A percentile compares a stretch with the other conserved stretches of the same genome.
phyloP scores from a whole-genome alignment of 306 rosid genomes.

The Albizia julibrissin region DNA sequence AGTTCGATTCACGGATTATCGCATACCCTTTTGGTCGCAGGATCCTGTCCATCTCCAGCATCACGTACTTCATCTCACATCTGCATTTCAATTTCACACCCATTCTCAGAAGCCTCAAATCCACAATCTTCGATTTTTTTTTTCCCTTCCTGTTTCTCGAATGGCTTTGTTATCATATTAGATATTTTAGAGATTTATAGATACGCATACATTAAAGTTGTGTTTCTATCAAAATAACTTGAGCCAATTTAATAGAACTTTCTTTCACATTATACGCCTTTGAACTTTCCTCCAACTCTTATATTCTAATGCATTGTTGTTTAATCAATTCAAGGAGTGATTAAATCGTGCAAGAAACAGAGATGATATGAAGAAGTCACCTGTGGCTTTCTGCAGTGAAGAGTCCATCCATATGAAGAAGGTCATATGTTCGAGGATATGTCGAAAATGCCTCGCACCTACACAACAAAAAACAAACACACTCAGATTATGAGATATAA shows the following conservation, averaged over 20 bases:
- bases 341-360: background rate
- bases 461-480: constrained; percentile 29
- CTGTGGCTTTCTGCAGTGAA: constrained; percentile 93
- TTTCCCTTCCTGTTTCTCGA: too few relatives aligned
- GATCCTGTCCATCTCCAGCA: constrained; percentile 95
- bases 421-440: constrained; percentile 95
- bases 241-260: too few relatives aligned
- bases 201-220: background rate
- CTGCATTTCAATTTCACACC: constrained; percentile 42
- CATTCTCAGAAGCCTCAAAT: background rate
- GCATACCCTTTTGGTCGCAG: constrained; percentile 75
- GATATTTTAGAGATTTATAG: too few relatives aligned
- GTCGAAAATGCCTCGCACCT: constrained; percentile 99
- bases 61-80: constrained; percentile 87
- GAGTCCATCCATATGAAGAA: constrained; percentile 91
- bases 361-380: constrained; percentile 39
- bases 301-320: background rate
- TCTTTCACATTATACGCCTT: too few relatives aligned
- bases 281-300: too few relatives aligned
- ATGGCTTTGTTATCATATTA: background rate
- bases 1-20: constrained; percentile 75
- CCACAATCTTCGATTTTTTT: background rate
- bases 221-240: too few relatives aligned
- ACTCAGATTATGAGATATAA: constrained; percentile 5
- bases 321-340: background rate